These are phyloP conservation scores for Phaffia tasmanica DNA, from an alignment of 768 basidiomycete genomes.

Conservation along the genomic window DNA sequence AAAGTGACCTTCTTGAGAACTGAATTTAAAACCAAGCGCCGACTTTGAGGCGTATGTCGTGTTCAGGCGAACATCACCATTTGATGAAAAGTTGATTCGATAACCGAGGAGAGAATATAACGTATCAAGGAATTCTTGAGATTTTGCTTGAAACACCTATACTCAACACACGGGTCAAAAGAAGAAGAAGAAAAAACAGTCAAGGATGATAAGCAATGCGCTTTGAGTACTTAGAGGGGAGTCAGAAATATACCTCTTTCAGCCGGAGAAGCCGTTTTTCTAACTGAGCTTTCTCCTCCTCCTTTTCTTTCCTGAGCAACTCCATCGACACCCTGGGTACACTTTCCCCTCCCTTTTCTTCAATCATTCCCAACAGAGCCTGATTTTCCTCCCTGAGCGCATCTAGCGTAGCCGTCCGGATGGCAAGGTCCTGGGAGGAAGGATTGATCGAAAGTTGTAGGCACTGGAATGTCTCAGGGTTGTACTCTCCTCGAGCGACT, in stretches of 20 bases:
- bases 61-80: conserved; percentile 76
- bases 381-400: conserved; percentile 70
- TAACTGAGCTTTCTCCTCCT: conserved; percentile 56
- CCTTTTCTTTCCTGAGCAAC: conserved; percentile 55
- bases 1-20: conserved; percentile 38
- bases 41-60: conserved; percentile 82
- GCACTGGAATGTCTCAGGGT: conserved; percentile 60
- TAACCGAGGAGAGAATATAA: conserved; percentile 81
- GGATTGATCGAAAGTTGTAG: conserved; percentile 66
- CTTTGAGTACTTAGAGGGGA: too few species aligned
- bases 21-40: conserved; percentile 50
- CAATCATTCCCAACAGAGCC: conserved; percentile 58
- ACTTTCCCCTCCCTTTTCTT: conserved; percentile 45
- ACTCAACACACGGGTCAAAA: conserved; percentile 1
- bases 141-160: conserved; percentile 75
- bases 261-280: conserved; percentile 69
- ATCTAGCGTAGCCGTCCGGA: conserved; percentile 63
- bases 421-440: conserved; percentile 65
- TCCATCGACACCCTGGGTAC: conserved; percentile 76
- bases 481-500: conserved; percentile 63
- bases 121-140: conserved; percentile 80
- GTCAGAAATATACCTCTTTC: conserved; percentile 52
- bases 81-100: conserved; percentile 81
- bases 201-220: neutral
- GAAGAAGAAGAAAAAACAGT: neutral